Evolutionary conservation across 306 rosid species (phyloP).

Genomic region (Vigna angularis): DNA sequence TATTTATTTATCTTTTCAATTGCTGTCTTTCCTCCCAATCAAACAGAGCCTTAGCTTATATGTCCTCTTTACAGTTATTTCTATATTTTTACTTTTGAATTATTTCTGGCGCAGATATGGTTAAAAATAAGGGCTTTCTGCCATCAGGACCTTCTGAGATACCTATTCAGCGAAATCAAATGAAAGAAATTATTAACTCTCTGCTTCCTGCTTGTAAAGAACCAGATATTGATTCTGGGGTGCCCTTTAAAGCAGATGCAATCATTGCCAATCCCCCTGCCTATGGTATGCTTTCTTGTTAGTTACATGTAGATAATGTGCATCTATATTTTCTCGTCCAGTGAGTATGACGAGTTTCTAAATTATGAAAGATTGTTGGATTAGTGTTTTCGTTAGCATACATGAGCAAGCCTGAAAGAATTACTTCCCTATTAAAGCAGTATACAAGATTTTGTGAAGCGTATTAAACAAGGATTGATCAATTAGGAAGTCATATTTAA

Average conservation of each 20-base stretch:
- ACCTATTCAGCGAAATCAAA: slow-evolving; percentile 89
- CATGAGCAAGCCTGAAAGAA: no score
- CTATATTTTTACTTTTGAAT: slow-evolving; percentile 29
- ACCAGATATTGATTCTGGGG: slow-evolving; percentile 82
- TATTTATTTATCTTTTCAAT: not conserved
- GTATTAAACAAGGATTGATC: no score
- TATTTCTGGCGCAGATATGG: slow-evolving; percentile 81
- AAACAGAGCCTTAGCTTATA: not conserved
- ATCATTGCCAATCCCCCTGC: slow-evolving; percentile 99
- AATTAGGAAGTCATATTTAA: no score
- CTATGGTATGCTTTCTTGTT: slow-evolving; percentile 64
- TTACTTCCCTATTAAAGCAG: no score
- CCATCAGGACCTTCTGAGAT: slow-evolving; percentile 99
- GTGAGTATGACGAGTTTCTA: no score
- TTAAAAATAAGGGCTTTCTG: slow-evolving; percentile 96
- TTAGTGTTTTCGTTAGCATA: no score
- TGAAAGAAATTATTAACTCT: slow-evolving; percentile 88
- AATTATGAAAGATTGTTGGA: no score
- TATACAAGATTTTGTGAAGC: no score
- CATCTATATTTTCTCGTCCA: not conserved
- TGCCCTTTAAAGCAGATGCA: slow-evolving; percentile 87
- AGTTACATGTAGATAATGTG: slow-evolving; percentile 11
- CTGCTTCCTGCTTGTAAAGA: slow-evolving; percentile 92
- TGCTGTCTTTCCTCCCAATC: not conserved
- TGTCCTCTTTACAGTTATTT: slow-evolving; percentile 1